Conservation (phyloP, 176 grass and related monocot genomes). For the Paspalum notatum region DNA sequence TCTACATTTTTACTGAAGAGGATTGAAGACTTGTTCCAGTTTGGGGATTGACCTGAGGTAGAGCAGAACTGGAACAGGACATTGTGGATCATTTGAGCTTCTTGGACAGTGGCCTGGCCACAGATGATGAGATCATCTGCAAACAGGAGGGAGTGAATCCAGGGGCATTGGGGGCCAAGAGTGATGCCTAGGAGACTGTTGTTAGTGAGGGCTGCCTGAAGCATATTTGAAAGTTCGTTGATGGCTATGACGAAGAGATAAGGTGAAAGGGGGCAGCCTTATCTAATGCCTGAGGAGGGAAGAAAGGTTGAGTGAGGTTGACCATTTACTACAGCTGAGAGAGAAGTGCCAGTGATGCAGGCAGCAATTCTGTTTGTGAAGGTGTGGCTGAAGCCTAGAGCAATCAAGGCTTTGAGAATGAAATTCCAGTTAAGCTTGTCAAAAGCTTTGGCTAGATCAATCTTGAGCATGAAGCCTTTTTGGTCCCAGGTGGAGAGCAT, state of each 20-base stretch:
- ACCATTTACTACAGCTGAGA: neutral
- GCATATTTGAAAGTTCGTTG: too few species aligned
- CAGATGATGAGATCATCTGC: neutral
- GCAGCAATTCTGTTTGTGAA: neutral
- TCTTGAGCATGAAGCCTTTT: neutral
- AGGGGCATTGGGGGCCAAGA: too few species aligned
- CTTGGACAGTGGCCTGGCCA: neutral
- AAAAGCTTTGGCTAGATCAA: neutral
- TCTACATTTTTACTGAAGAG: too few species aligned
- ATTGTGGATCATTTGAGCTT: neutral
- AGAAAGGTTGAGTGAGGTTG: too few species aligned
- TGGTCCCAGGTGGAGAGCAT: fast-evolving
- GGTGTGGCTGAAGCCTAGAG: neutral
- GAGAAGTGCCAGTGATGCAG: neutral
- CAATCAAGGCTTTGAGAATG: neutral
- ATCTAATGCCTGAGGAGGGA: neutral
- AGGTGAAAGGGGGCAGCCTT: neutral
- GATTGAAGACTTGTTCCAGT: neutral
- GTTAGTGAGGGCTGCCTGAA: too few species aligned
- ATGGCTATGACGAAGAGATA: too few species aligned
- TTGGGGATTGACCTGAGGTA: neutral
- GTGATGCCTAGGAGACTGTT: too few species aligned
- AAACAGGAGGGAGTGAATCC: neutral
- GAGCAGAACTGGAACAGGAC: neutral
- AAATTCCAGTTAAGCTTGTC: neutral